A percentile compares a stretch with the other conserved stretches of the same genome.
These are phyloP conservation scores for Strobilomyces dryophilus DNA, from an alignment of 768 basidiomycete genomes.

Conservation along the genomic window DNA sequence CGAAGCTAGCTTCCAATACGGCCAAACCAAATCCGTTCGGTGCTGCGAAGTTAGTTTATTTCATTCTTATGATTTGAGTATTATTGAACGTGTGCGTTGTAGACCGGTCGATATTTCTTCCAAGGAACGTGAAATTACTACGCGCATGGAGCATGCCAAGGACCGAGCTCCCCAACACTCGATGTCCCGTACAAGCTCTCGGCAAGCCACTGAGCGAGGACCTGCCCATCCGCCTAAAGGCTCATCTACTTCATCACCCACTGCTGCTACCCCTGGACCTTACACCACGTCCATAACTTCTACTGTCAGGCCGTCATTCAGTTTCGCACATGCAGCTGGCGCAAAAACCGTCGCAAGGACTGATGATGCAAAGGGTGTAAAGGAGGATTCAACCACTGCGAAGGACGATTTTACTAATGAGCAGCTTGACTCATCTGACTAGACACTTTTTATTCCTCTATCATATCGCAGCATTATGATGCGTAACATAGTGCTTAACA, in stretches of 20 bases:
- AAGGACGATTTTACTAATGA: slow-evolving; percentile 15
- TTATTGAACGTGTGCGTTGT: slow-evolving; percentile 6
- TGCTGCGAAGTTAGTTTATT: slow-evolving; percentile 58
- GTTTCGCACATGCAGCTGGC: slow-evolving; percentile 77
- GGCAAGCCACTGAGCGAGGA: slow-evolving; percentile 44
- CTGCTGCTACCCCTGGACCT: slow-evolving; percentile 14
- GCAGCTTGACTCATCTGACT: slow-evolving; percentile 14
- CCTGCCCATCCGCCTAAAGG: slow-evolving; percentile 26
- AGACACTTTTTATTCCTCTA: slow-evolving; percentile 14
- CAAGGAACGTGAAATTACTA: slow-evolving; percentile 70
- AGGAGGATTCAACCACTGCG: slow-evolving; percentile 2
- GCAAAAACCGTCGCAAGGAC: slow-evolving; percentile 18
- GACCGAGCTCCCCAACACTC: slow-evolving; percentile 33
- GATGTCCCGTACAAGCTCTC: slow-evolving; percentile 51
- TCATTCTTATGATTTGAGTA: neutral
- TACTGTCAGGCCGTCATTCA: slow-evolving; percentile 67
- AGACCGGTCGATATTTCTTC: slow-evolving; percentile 83
- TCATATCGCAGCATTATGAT: slow-evolving; percentile 11
- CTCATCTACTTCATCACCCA: slow-evolving; percentile 29
- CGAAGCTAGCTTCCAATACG: slow-evolving; percentile 56
- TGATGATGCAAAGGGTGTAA: slow-evolving; percentile 13
- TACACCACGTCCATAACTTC: slow-evolving; percentile 31
- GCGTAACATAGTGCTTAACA: neutral
- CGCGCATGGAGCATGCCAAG: slow-evolving; percentile 48
- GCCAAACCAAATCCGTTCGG: slow-evolving; percentile 80